phyloP scores from a whole-genome alignment of 2,329 filamentous ascomycete species.

The Laburnicola sp. region DNA sequence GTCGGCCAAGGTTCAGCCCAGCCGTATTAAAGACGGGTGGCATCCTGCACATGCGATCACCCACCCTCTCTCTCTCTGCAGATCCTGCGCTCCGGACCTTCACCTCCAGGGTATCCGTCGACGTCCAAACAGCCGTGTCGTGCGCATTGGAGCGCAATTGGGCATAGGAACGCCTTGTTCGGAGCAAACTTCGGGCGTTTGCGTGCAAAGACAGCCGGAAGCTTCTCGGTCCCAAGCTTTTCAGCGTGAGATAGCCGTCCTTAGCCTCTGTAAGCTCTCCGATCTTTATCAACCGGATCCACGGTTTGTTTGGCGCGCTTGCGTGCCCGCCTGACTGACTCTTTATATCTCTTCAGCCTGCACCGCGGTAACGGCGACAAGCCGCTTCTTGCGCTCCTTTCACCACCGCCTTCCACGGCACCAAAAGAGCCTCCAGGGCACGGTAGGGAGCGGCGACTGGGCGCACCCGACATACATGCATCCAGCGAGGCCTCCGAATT shows the following conservation, averaged over 20 bases:
- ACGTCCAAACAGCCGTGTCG: slow-evolving; percentile 9
- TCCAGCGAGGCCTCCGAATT: slow-evolving; percentile 28
- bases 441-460: slow-evolving; percentile 53
- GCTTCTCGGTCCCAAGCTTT: slow-evolving; percentile 15
- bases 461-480: slow-evolving; percentile 54
- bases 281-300: slow-evolving; percentile 1
- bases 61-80: slow-evolving; percentile 1
- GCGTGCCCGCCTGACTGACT: neutral
- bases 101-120: neutral
- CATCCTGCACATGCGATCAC: slow-evolving; percentile 1
- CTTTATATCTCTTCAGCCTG: neutral
- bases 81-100: slow-evolving; percentile 6
- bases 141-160: slow-evolving; percentile 24
- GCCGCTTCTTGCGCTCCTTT: slow-evolving; percentile 2
- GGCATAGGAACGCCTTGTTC: neutral
- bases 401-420: neutral
- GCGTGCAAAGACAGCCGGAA: neutral
- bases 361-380: neutral
- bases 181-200: neutral
- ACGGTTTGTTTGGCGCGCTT: neutral
- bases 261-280: slow-evolving; percentile 14
- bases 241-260: neutral
- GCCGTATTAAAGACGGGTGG: slow-evolving; percentile 13
- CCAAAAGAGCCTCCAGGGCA: slow-evolving; percentile 23
- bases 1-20: slow-evolving; percentile 16